Evolutionary conservation across 768 basidiomycete species (phyloP).

Genomic region (Ramaria rubella): DNA sequence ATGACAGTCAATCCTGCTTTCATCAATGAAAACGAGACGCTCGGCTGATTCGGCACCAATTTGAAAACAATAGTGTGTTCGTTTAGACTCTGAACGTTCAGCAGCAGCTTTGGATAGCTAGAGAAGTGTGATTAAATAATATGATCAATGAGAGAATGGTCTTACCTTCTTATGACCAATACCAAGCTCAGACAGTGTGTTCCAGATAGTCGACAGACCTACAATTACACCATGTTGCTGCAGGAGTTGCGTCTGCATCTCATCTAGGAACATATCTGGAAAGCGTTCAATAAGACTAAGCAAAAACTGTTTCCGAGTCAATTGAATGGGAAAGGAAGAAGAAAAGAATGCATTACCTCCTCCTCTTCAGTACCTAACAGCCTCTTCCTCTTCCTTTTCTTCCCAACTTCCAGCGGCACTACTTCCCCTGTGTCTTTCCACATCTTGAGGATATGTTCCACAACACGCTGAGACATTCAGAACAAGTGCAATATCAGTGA

Average conservation of each 20-base stretch:
- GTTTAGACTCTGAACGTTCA: neutral
- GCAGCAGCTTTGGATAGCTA: neutral
- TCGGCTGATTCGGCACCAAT: slow-evolving; percentile 2
- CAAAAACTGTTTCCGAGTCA: slow-evolving; percentile 10
- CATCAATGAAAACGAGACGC: slow-evolving; percentile 1
- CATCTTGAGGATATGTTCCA: neutral
- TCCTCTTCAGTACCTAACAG: neutral
- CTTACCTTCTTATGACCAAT: neutral
- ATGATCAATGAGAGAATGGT: neutral
- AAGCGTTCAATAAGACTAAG: slow-evolving; percentile 17
- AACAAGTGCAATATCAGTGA: neutral
- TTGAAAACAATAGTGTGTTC: neutral
- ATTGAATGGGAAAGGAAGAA: neutral
- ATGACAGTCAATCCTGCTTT: neutral
- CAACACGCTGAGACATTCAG: neutral
- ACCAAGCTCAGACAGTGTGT: neutral
- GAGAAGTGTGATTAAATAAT: neutral
- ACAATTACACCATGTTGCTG: slow-evolving; percentile 7
- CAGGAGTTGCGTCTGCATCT: slow-evolving; percentile 15
- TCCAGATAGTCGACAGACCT: neutral
- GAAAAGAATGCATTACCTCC: neutral
- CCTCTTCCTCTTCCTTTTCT: neutral
- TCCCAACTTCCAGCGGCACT: neutral
- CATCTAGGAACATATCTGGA: slow-evolving; percentile 20
- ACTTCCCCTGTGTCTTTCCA: slow-evolving; percentile 1